Base-by-base conservation (phyloP, 2,329 filamentous ascomycete species). In the Fusarium clavum region DNA sequence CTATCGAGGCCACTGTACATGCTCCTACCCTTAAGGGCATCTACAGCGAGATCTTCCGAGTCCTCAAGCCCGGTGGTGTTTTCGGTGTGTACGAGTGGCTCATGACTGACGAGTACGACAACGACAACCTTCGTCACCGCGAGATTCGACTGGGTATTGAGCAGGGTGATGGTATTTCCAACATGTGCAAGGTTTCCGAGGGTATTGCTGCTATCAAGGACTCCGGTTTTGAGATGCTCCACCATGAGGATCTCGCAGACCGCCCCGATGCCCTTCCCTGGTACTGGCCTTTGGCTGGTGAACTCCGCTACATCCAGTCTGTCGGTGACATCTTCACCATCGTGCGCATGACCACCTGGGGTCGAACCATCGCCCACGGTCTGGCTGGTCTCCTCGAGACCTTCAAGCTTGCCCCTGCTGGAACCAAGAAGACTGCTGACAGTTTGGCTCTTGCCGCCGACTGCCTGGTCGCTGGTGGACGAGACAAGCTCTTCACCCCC, bases 61-160 rank as follows among this genome's bases (percentile, higher is more conserved):
- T 98, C 24, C 87, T 99, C 70, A 99, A 98, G 87, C 96, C 96
- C 22, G 96, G 96, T 65, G 95, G 96, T 80, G 86, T 94, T 54
- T 99, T 98, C 76, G 96, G 95, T 78, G 95, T 98, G 55, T 99
- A 98, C 83, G 96, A 99, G 83, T 98, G 96, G 96, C 86, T 98
- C 78, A 98, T 99, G 96, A 98, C 94, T 9, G 94, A 98, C 69
- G 85, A 91, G 25, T 99, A 98, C 82, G 92, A 98, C 83, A 95
- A 97, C 79, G 86, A 92, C 65, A 94, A 98, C 86, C 81, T 93
- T 2, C 86, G 90, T 76, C 96, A 98, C 84, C 92, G 94, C 73
- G 89, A 93, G 79, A 96, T 98, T 78, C 93, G 96, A 70, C 90
- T 98, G 20, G 94, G 92, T 70, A 99, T 99, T 72, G 96, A 99